Percentiles rank a stretch among this genome's conserved stretches.
Evolutionary conservation across 306 rosid genomes (phyloP).

Genomic region (Cicer judaicum): DNA sequence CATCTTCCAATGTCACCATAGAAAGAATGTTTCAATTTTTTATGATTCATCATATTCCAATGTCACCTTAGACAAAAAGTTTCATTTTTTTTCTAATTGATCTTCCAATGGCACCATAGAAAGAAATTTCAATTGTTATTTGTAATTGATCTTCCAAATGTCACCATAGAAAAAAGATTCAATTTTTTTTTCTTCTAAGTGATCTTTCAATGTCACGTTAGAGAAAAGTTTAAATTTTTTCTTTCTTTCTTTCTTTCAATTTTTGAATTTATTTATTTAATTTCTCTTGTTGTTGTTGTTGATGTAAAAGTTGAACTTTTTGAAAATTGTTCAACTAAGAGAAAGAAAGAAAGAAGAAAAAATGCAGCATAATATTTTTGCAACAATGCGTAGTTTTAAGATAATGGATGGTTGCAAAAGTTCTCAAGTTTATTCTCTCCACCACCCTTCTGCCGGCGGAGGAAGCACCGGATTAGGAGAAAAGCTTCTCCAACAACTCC

Average conservation of each 20-base stretch:
- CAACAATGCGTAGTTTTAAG: slow-evolving; percentile 81
- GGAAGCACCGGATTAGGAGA: slow-evolving; percentile 56
- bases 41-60: background rate
- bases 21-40: background rate
- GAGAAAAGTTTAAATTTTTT: too few species aligned
- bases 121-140: too few species aligned
- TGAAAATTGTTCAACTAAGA: background rate
- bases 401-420: slow-evolving; percentile 87
- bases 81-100: background rate
- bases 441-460: slow-evolving; percentile 41
- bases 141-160: too few species aligned
- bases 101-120: too few species aligned
- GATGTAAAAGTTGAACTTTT: background rate
- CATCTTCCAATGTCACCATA: slow-evolving; percentile 17
- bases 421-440: slow-evolving; percentile 67
- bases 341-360: slow-evolving; percentile 28
- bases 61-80: background rate
- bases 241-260: too few species aligned
- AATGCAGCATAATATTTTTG: slow-evolving; percentile 77
- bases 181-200: background rate
- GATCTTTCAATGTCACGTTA: too few species aligned
- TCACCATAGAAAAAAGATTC: background rate
- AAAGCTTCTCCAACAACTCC: slow-evolving; percentile 63
- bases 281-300: background rate
- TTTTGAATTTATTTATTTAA: background rate